phyloP scores from a whole-genome alignment of 2,329 filamentous ascomycete species.

The Clarireedia sp. region DNA sequence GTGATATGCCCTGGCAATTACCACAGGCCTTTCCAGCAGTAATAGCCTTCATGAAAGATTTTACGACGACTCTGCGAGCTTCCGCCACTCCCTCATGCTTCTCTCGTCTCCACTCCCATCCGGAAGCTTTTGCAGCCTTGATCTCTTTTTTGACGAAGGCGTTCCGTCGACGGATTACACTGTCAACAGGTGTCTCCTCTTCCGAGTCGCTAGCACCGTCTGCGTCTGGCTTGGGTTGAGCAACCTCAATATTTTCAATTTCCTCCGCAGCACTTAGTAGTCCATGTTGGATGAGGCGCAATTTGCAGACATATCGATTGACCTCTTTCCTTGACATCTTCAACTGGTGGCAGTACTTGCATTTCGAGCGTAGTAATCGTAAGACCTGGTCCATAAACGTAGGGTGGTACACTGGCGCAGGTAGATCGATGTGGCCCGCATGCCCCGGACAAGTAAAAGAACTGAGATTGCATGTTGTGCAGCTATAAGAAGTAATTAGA shows the following conservation, averaged over 20 bases:
- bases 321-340: slow-evolving; percentile 70
- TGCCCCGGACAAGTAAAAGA: slow-evolving; percentile 82
- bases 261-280: slow-evolving; percentile 59
- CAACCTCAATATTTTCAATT: slow-evolving; percentile 35
- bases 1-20: slow-evolving; percentile 62
- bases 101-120: slow-evolving; percentile 36
- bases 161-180: slow-evolving; percentile 47
- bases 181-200: slow-evolving; percentile 33
- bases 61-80: slow-evolving; percentile 66
- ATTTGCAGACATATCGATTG: slow-evolving; percentile 73
- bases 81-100: slow-evolving; percentile 83
- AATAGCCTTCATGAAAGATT: slow-evolving; percentile 72
- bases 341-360: slow-evolving; percentile 82
- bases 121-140: slow-evolving; percentile 41
- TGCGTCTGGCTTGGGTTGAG: slow-evolving; percentile 16
- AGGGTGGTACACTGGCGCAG: slow-evolving; percentile 90
- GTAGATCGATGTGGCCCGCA: slow-evolving; percentile 89
- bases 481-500: slow-evolving; percentile 44
- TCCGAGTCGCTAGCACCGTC: slow-evolving; percentile 23
- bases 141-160: slow-evolving; percentile 69
- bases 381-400: slow-evolving; percentile 91
- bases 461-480: slow-evolving; percentile 83
- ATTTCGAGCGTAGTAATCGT: slow-evolving; percentile 77
- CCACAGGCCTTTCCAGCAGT: slow-evolving; percentile 62
- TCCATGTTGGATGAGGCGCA: slow-evolving; percentile 79